Evolutionary conservation across 2,329 filamentous ascomycete species (phyloP).

Genomic region (Fusarium paranaense): DNA sequence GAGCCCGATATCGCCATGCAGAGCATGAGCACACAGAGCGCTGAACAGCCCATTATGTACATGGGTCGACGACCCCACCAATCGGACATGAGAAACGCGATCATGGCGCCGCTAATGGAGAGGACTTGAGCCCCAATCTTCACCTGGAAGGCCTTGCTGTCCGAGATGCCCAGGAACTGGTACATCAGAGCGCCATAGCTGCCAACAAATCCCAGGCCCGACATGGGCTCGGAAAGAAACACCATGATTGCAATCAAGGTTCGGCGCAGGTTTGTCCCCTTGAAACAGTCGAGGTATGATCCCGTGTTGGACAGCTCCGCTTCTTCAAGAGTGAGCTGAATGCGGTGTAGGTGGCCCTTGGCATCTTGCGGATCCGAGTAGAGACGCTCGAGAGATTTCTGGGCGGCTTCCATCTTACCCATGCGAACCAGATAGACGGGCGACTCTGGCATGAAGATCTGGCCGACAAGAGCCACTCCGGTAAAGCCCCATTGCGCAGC

Average conservation of each 20-base stretch:
- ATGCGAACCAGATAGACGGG: constrained; percentile 62
- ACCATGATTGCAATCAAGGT: constrained; percentile 57
- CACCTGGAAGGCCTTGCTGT: constrained; percentile 43
- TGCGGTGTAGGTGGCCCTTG: constrained; percentile 55
- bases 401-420: constrained; percentile 52
- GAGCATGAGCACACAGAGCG: constrained; percentile 36
- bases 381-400: constrained; percentile 61
- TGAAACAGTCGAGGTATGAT: constrained; percentile 59
- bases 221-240: constrained; percentile 56
- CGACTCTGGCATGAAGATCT: constrained; percentile 61
- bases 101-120: constrained; percentile 45
- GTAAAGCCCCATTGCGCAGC: constrained; percentile 56
- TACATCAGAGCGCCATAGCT: constrained; percentile 55
- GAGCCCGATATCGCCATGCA: constrained; percentile 47
- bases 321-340: constrained; percentile 62
- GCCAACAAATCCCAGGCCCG: constrained; percentile 58
- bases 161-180: constrained; percentile 44
- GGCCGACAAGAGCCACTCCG: constrained; percentile 45
- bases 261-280: constrained; percentile 54
- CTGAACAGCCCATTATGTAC: constrained; percentile 42
- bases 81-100: constrained; percentile 43
- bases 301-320: constrained; percentile 45
- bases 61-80: constrained; percentile 46
- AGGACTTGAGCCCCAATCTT: constrained; percentile 46
- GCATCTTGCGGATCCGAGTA: constrained; percentile 51